Evolutionary conservation across 371 early-diverging fungal genomes (phyloP), one percentile per base, ranked within the genome.

Genomic region (Capniomyces stellatus): DNA sequence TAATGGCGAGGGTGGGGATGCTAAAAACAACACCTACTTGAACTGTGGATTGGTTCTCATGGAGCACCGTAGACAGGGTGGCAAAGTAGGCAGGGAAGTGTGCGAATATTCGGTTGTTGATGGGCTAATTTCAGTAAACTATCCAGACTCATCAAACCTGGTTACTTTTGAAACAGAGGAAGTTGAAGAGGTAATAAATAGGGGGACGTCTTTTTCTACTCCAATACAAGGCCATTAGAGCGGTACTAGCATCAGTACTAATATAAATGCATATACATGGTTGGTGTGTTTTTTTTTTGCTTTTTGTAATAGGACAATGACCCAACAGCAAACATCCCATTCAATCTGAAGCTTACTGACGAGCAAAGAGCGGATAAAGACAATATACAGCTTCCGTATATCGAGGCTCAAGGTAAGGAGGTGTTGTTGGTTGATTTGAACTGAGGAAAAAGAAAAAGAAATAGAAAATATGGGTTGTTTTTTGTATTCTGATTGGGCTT

Each of bases 281-380:
- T 6, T 10, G 15, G 10, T 10, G 35, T 10, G 15, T 10, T 15
- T n/a, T n/a, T n/a, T 40, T 13, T 19, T 19, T 19, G 13, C 19
- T 40, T 40, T 40, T 15, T 40, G 13, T 10, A 18, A 25, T 43
- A 58, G 27, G 22, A 63, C 59, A 30, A 67, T 18, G 79, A 78
- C 52, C 80, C 78, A 13, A 60, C 77, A 0, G 71, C 77, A 15
- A 79, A 85, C 50, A 63, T 90, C 35, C 77, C 89, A 10, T 92
- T 92, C 66, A 89, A 89, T 55, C 62, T 92, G 47, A 67, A 67
- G 1, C 68, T 91, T 43, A 92, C 92, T 0, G 89, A 89, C 3
- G 76, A 82, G 54, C 91, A 92, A 62, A 73, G 83, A 19, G 66
- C 70, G 41, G 81, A 82, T 43, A 81, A 81, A 61, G 80, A 83